These are phyloP conservation scores for Nigrospora oryzae DNA, from an alignment of 2,329 filamentous ascomycete species.

Conservation along the genomic window DNA sequence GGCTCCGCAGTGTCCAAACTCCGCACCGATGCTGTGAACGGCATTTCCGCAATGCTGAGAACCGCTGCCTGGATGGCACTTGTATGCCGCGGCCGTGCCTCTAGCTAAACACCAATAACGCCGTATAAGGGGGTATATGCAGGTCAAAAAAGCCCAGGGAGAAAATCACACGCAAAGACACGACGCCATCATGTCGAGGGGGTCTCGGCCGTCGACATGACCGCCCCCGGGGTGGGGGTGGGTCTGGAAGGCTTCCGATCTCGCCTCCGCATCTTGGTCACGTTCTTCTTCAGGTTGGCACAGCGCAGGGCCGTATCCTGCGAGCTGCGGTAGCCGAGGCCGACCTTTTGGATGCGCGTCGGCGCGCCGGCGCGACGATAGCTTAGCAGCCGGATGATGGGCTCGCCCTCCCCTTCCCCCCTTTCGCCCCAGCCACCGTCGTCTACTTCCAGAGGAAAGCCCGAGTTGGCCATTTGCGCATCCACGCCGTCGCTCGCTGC, in stretches of 20 bases:
- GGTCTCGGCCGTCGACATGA: neutral
- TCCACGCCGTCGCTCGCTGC: neutral
- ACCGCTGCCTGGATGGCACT: too few species aligned
- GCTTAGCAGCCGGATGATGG: neutral
- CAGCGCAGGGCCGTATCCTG: constrained; percentile 1
- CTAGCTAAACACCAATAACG: neutral
- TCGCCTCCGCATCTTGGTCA: constrained; percentile 1
- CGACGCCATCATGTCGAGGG: neutral
- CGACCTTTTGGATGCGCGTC: constrained; percentile 1
- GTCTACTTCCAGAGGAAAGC: neutral
- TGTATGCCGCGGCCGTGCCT: neutral
- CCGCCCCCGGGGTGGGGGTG: neutral
- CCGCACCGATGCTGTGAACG: too few species aligned
- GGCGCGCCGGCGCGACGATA: constrained; percentile 1
- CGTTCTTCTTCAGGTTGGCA: neutral
- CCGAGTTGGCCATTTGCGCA: neutral
- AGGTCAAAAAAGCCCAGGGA: neutral
- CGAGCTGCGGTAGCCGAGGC: neutral
- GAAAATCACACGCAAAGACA: neutral
- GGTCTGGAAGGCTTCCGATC: neutral
- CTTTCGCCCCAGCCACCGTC: neutral
- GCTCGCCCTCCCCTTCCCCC: neutral
- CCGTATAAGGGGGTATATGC: constrained; percentile 1
- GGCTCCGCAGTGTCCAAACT: too few species aligned
- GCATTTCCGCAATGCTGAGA: too few species aligned